phyloP scores from a whole-genome alignment of 1,284 basidiomycete genomes.

The Cystobasidium slooffiae region DNA sequence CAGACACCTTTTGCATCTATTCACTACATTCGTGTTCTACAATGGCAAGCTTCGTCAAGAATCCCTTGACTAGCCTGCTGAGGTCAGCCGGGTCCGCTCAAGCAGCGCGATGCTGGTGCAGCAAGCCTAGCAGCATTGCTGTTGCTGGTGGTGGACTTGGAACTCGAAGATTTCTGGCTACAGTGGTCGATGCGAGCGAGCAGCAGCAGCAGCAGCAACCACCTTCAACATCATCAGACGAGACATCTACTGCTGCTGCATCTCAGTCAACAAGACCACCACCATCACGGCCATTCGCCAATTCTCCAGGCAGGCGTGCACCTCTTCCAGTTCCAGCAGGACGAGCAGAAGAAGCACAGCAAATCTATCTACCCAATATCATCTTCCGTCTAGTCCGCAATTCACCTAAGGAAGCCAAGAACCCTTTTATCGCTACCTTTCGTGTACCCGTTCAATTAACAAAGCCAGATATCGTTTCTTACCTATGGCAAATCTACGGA shows the following conservation, averaged over 20 bases:
- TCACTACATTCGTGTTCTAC: not conserved
- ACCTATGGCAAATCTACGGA: slow-evolving; percentile 54
- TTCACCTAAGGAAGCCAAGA: slow-evolving; percentile 46
- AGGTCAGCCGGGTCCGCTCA: not conserved
- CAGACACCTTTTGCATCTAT: not conserved
- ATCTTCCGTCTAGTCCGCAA: slow-evolving; percentile 53
- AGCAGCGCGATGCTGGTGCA: slow-evolving; percentile 11
- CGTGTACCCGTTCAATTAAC: slow-evolving; percentile 53
- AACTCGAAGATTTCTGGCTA: slow-evolving; percentile 33
- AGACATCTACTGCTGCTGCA: not conserved
- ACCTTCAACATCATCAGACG: not conserved
- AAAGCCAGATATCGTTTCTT: slow-evolving; percentile 55
- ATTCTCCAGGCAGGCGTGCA: slow-evolving; percentile 5
- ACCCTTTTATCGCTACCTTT: slow-evolving; percentile 55
- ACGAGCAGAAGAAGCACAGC: slow-evolving; percentile 33
- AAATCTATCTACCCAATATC: slow-evolving; percentile 53
- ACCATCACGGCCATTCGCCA: not conserved
- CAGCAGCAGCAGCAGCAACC: not conserved
- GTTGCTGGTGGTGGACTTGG: not conserved
- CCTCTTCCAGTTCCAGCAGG: slow-evolving; percentile 13
- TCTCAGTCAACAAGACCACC: not conserved
- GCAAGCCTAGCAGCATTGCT: not conserved
- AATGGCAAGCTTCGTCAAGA: slow-evolving; percentile 11
- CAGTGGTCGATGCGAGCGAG: slow-evolving; percentile 3
- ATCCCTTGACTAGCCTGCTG: not conserved